Conservation (phyloP, 1,284 basidiomycete genomes). For the Porodaedalea pini region DNA sequence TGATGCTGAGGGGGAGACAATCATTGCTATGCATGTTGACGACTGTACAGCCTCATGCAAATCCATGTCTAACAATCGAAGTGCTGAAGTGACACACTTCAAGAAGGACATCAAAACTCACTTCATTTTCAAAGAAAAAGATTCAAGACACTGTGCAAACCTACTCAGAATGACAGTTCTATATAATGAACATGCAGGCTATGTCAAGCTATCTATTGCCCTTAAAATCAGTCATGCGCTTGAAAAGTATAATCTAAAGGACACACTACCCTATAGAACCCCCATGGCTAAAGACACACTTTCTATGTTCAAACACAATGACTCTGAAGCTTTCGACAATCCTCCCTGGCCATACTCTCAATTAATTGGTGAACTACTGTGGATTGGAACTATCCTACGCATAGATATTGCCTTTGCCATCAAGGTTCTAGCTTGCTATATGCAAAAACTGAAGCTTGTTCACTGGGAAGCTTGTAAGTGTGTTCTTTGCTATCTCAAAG, state of each 20-base stretch:
- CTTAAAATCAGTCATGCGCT: slow-evolving; percentile 16
- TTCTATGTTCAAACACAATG: neutral
- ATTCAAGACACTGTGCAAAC: slow-evolving; percentile 12
- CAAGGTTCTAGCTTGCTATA: slow-evolving; percentile 2
- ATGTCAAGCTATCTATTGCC: slow-evolving; percentile 1
- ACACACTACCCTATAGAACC: slow-evolving; percentile 8
- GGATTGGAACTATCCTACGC: neutral
- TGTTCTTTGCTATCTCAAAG: slow-evolving; percentile 18
- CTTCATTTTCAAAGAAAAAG: too few species aligned
- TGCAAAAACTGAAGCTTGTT: slow-evolving; percentile 7
- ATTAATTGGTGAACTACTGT: neutral
- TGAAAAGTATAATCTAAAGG: neutral
- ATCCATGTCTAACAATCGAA: too few species aligned
- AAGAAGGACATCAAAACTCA: slow-evolving; percentile 6
- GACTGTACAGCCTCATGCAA: slow-evolving; percentile 26
- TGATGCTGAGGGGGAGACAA: slow-evolving; percentile 23
- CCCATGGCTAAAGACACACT: slow-evolving; percentile 21
- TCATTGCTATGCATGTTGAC: slow-evolving; percentile 33
- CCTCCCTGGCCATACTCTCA: too few species aligned
- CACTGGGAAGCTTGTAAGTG: slow-evolving; percentile 19
- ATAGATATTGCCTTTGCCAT: slow-evolving; percentile 13
- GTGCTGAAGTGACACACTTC: neutral
- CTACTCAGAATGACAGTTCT: slow-evolving; percentile 19
- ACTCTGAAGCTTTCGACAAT: too few species aligned
- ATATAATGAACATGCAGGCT: neutral